These are phyloP conservation scores for Trichoderma simmonsii DNA, from an alignment of 2,329 filamentous ascomycete species.

Conservation along the genomic window DNA sequence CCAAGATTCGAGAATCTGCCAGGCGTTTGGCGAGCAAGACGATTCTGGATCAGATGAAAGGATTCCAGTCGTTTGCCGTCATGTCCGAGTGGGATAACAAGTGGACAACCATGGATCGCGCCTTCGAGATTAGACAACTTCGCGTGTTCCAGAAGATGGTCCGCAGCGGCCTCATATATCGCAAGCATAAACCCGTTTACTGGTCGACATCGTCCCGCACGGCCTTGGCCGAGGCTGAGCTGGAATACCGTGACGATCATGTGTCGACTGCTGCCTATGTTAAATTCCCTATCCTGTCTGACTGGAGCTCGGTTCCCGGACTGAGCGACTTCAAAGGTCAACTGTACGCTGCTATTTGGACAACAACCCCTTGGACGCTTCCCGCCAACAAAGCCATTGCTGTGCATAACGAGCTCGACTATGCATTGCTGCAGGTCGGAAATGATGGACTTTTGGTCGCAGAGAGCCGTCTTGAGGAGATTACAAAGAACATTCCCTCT, in stretches of 20 bases:
- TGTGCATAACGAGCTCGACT: conserved; percentile 70
- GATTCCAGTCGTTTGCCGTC: conserved; percentile 69
- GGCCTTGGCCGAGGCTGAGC: conserved; percentile 77
- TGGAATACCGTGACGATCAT: conserved; percentile 78
- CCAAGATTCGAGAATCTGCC: conserved; percentile 63
- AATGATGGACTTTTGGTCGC: conserved; percentile 67
- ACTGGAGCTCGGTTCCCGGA: conserved; percentile 31
- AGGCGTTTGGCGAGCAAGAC: conserved; percentile 65
- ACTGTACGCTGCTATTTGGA: conserved; percentile 90
- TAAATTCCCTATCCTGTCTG: conserved; percentile 64
- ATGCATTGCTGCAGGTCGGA: conserved; percentile 61
- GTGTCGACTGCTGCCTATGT: conserved; percentile 73
- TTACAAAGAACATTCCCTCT: conserved; percentile 49
- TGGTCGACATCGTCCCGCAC: conserved; percentile 80
- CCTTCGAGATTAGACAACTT: conserved; percentile 72
- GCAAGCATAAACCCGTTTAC: conserved; percentile 78
- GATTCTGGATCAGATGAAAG: conserved; percentile 68
- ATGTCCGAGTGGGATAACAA: conserved; percentile 77
- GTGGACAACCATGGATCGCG: conserved; percentile 76
- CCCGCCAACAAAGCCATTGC: conserved; percentile 91
- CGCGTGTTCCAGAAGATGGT: conserved; percentile 74
- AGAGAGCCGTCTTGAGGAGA: conserved; percentile 62
- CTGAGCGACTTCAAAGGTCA: conserved; percentile 42
- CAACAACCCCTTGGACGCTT: conserved; percentile 95
- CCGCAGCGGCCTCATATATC: conserved; percentile 68